phyloP scores from a whole-genome alignment of 2,329 filamentous ascomycete species.

The Tolypocladium sp. region DNA sequence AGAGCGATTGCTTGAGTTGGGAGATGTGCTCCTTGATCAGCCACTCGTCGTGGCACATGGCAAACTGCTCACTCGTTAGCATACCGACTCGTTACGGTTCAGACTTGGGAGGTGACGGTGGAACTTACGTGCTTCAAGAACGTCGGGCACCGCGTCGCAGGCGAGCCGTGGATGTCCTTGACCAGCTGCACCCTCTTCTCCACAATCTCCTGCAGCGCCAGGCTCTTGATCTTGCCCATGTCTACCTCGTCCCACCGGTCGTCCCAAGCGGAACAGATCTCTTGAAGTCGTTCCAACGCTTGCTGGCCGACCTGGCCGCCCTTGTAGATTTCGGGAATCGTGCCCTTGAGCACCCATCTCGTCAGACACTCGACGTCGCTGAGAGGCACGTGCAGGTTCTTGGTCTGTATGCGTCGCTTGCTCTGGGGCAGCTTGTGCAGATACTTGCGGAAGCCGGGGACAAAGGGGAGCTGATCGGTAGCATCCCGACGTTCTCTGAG shows the following conservation, averaged over 20 bases:
- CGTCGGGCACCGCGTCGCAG: conserved; percentile 60
- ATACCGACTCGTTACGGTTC: not conserved
- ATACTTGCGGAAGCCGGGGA: conserved; percentile 58
- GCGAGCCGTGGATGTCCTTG: conserved; percentile 50
- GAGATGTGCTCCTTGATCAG: conserved; percentile 89
- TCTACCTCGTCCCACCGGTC: conserved; percentile 78
- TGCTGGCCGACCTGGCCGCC: conserved; percentile 36
- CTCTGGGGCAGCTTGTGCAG: conserved; percentile 59
- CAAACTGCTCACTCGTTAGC: conserved; percentile 51
- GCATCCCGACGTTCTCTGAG: conserved; percentile 61
- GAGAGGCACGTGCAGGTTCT: conserved; percentile 61
- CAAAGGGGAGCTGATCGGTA: conserved; percentile 79
- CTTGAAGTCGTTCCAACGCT: conserved; percentile 60
- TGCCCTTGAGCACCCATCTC: conserved; percentile 50
- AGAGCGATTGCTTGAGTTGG: conserved; percentile 78
- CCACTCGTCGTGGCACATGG: conserved; percentile 96
- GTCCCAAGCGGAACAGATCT: conserved; percentile 67
- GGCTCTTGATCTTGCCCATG: conserved; percentile 70
- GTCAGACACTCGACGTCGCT: conserved; percentile 80
- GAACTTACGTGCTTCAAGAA: conserved; percentile 79
- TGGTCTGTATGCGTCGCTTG: conserved; percentile 58
- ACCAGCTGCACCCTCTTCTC: conserved; percentile 60
- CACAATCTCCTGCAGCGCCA: conserved; percentile 71
- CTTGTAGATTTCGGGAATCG: conserved; percentile 50
- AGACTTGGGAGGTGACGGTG: not conserved